Evolutionary conservation across 768 basidiomycete species (phyloP), one percentile per base, ranked within the genome.

Genomic region (Fistulinella prunicolor): DNA sequence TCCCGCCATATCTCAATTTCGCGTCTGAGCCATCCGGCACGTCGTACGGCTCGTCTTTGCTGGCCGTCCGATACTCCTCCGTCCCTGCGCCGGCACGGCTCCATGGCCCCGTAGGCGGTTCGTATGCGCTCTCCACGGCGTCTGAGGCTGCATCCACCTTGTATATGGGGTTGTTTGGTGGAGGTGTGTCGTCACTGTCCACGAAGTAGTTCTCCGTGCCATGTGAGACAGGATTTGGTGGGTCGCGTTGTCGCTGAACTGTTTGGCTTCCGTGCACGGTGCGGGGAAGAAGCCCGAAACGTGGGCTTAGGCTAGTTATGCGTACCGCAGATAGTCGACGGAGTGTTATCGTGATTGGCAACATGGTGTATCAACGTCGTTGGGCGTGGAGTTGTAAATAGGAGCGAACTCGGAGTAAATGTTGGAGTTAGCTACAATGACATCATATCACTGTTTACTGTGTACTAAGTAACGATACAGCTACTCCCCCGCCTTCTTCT

Each of bases 401-500:
- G 50, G 50, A 38, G 49, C 19, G 10, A 3, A 13, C 38, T n/a
- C 23, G 13, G 30, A 16, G 14, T 28, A 6, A 12, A 12, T 28
- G 12, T n/a, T 22, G 4, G 24, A n/a, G n/a, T n/a, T n/a, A n/a
- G n/a, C n/a, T n/a, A n/a, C n/a, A 34, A 50, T 56, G 57, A 59
- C 58, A 54, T 60, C 55, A 59, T 49, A 38, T n/a, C n/a, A n/a
- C n/a, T n/a, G n/a, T n/a, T n/a, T n/a, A n/a, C n/a, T n/a, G n/a
- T n/a, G n/a, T n/a, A n/a, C n/a, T n/a, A n/a, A n/a, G n/a, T n/a
- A n/a, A n/a, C n/a, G n/a, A n/a, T 51, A 50, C 50, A 49, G 20
- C 37, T 55, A 68, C 41, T 67, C 70, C 0, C 45, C 45, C 10
- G 56, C 60, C 54, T 87, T 89, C 74, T 90, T 90, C 71, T 84